These are phyloP conservation scores for Amanita brunnescens DNA, from an alignment of 768 basidiomycete genomes.

Conservation along the genomic window DNA sequence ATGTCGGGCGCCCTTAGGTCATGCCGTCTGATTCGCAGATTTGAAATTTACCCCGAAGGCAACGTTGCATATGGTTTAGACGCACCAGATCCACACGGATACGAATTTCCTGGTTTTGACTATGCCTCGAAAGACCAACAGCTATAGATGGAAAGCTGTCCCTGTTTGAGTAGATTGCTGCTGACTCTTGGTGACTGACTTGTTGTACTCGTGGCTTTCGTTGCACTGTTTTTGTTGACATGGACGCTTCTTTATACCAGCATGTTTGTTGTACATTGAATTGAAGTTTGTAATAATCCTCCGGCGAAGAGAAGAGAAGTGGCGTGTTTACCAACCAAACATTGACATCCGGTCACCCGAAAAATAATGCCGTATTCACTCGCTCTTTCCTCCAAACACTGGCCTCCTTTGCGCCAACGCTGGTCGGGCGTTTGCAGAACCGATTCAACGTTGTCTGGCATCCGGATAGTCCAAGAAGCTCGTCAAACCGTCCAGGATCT, in stretches of 20 bases:
- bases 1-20: slow-evolving; percentile 8
- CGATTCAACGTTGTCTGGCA: slow-evolving; percentile 14
- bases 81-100: slow-evolving; percentile 53
- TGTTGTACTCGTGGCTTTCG: neutral
- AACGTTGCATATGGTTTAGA: slow-evolving; percentile 57
- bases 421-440: slow-evolving; percentile 9
- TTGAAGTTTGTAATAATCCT: no score
- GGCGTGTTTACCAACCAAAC: slow-evolving; percentile 29
- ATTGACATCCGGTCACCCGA: slow-evolving; percentile 32
- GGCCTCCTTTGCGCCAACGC: slow-evolving; percentile 16
- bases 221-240: no score
- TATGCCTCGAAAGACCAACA: slow-evolving; percentile 34
- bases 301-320: no score
- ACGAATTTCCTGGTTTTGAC: slow-evolving; percentile 72
- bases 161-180: neutral
- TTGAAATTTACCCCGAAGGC: slow-evolving; percentile 74
- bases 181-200: neutral
- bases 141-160: slow-evolving; percentile 8
- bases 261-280: slow-evolving; percentile 9
- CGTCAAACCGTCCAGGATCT: slow-evolving; percentile 55
- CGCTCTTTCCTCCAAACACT: slow-evolving; percentile 25
- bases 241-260: neutral
- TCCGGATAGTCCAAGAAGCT: slow-evolving; percentile 44
- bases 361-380: slow-evolving; percentile 34
- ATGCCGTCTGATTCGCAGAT: slow-evolving; percentile 31